Base-by-base conservation (phyloP, 352 stramenopile species). In the Phytopythium sindhum region DNA sequence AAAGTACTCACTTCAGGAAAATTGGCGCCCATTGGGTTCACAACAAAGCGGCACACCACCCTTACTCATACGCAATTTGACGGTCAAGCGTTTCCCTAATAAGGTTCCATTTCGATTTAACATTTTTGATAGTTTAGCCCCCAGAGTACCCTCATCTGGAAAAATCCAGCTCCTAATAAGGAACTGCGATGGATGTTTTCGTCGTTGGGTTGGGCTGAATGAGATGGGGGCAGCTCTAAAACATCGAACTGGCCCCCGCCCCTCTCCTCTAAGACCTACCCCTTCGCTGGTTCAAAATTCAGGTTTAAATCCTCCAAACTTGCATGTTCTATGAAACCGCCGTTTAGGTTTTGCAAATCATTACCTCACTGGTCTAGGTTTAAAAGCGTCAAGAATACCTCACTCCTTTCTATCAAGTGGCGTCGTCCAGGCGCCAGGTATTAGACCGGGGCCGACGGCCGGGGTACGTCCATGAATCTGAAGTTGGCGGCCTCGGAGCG, bases 401-500 rank as follows among this genome's bases (percentile, higher is more conserved):
- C 24, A 23, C 19, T 11, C 26, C 21, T n/a, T 48, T 48, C 42
- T n/a, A 48, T 48, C 42, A 48, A 48, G 7, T 39, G 33, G 19
- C 15, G 42, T 26, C 39, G 42, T 26, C 19, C 42, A 48, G 26
- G 42, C 42, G 8, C 42, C 17, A 21, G 7, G 21, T 48, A 4
- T 54, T 54, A 1, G 48, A 19, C 9, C 48, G n/a, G 48, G 24
- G 24, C 23, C 11, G 47, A 28, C 45, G 10, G 45, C 45, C 14
- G 31, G 31, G 31, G 31, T 14, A 39, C 26, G 50, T 4, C 26
- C 24, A 61, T 61, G 56, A 52, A 39, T 53, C 41, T 61, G 56
- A 61, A 52, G 56, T 53, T 61, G 56, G 56, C 41, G 2, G 56
- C 56, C 6, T 35, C 56, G 23, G 39, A 37, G 24, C 56, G 37